Percentiles rank a stretch among this genome's conserved stretches.
Evolutionary conservation across 768 basidiomycete species (phyloP).

Genomic region (Rhodotorula kratochvilovae): DNA sequence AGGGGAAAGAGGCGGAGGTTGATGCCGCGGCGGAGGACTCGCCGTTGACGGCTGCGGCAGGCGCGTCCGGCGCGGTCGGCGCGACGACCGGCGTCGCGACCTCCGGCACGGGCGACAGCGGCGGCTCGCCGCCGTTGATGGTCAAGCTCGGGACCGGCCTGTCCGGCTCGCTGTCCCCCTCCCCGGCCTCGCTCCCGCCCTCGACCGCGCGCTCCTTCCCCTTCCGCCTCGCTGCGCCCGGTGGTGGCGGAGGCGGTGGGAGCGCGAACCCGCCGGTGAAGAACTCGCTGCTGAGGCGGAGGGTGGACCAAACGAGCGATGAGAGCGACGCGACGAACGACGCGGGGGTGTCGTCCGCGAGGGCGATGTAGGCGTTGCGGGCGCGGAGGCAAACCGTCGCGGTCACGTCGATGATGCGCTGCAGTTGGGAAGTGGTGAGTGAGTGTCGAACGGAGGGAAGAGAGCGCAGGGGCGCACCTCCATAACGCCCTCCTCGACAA

Average conservation of each 20-base stretch:
- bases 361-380: constrained; percentile 19
- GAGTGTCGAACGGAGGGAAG: background rate
- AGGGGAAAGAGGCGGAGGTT: background rate
- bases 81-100: background rate
- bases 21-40: background rate
- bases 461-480: background rate
- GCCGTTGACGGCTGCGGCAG: background rate
- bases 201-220: constrained; percentile 8
- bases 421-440: background rate
- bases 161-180: background rate
- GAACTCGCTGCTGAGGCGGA: constrained; percentile 18
- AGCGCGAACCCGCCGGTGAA: constrained; percentile 13
- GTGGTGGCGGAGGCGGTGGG: background rate
- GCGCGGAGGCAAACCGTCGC: background rate
- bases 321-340: constrained; percentile 34
- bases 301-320: constrained; percentile 32
- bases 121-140: background rate
- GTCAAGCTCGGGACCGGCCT: background rate
- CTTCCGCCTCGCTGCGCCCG: too few species aligned
- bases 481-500: constrained; percentile 42
- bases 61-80: too few species aligned
- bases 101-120: background rate
- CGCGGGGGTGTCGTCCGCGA: constrained; percentile 37
- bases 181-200: background rate
- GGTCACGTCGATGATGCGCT: constrained; percentile 36